Conservation (phyloP, 192 early-diverging fungal species). For the Piromyces finnis region DNA sequence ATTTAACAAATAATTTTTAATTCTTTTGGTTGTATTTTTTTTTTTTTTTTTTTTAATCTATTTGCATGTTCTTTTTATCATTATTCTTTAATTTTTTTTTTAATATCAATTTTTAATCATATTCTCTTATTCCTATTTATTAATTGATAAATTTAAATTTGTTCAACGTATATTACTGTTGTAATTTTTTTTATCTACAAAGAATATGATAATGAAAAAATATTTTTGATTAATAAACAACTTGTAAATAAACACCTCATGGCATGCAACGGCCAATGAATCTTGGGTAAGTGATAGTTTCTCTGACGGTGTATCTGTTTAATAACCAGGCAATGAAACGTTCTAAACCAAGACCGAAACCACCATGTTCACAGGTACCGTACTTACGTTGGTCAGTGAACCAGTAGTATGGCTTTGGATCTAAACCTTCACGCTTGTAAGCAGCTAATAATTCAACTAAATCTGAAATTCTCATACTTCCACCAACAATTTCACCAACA, state of each 20-base stretch:
- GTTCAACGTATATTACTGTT: no score
- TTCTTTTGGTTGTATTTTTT: no score
- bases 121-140: no score
- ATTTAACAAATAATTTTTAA: no score
- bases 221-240: no score
- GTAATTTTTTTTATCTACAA: no score
- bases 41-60: no score
- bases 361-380: constrained; percentile 88
- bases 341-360: constrained; percentile 93
- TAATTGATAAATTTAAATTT: no score
- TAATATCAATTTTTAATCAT: no score
- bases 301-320: constrained; percentile 74
- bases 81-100: no score
- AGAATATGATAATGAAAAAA: no score
- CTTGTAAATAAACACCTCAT: constrained; percentile 25
- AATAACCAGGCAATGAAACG: constrained; percentile 94
- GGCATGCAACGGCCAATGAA: constrained; percentile 75
- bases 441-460: constrained; percentile 60
- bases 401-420: constrained; percentile 96
- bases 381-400: constrained; percentile 97
- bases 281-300: constrained; percentile 81
- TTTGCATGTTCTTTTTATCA: no score
- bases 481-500: constrained; percentile 97
- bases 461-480: constrained; percentile 90
- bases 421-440: constrained; percentile 78